Percentiles rank a stretch among this genome's conserved stretches.
These are phyloP conservation scores for Trypanosoma boissoni DNA, from an alignment of 208 protist species.

Conservation along the genomic window DNA sequence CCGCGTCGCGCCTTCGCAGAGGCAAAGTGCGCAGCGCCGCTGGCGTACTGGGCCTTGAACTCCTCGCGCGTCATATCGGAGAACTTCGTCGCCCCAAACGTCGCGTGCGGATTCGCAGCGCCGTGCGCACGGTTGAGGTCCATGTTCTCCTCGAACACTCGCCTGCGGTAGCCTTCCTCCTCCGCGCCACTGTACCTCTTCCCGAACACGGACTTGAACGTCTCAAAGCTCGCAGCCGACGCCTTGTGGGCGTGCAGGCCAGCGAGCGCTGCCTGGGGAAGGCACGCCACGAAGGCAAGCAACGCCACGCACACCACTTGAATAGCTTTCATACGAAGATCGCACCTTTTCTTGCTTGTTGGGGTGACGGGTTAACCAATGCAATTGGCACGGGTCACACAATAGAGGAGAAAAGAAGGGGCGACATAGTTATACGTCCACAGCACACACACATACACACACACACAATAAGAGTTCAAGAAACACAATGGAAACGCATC, in stretches of 20 bases:
- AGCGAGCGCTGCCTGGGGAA: slow-evolving; percentile 11
- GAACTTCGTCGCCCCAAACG: slow-evolving; percentile 42
- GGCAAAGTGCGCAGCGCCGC: slow-evolving; percentile 1
- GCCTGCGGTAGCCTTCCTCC: slow-evolving; percentile 35
- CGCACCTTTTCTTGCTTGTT: too few relatives aligned
- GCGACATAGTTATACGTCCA: too few relatives aligned
- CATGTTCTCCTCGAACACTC: slow-evolving; percentile 45
- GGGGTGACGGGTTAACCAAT: too few relatives aligned
- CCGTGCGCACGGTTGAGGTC: slow-evolving; percentile 23
- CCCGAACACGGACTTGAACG: slow-evolving; percentile 41
- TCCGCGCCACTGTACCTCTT: slow-evolving; percentile 28
- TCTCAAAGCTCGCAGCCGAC: slow-evolving; percentile 25
- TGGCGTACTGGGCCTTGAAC: slow-evolving; percentile 41
- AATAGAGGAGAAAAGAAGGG: too few relatives aligned
- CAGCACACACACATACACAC: too few relatives aligned
- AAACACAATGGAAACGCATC: too few relatives aligned
- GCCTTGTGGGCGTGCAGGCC: slow-evolving; percentile 16
- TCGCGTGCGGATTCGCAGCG: slow-evolving; percentile 36
- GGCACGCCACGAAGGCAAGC: too few relatives aligned
- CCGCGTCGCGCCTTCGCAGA: too few relatives aligned
- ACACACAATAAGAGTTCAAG: too few relatives aligned
- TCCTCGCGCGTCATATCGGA: slow-evolving; percentile 47
- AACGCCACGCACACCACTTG: too few relatives aligned
- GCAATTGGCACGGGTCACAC: too few relatives aligned
- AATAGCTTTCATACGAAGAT: too few relatives aligned